Evolutionary conservation across 208 protist species (phyloP).

Genomic region (Leishmania aethiopica): DNA sequence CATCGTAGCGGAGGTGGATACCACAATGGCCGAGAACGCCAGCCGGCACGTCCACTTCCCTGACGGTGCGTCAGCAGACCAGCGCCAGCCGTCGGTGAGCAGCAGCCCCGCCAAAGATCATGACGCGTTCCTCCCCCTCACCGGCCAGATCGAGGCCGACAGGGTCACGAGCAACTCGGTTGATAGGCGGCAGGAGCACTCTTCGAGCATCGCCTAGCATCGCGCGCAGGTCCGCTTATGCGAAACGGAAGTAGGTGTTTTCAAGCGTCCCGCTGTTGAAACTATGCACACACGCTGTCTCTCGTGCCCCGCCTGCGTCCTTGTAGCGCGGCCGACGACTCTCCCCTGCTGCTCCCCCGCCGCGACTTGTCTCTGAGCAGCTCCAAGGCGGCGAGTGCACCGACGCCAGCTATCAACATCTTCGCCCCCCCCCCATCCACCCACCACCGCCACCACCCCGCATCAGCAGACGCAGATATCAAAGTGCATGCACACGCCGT

Average conservation of each 20-base stretch:
- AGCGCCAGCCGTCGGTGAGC: neutral
- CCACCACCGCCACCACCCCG: neutral
- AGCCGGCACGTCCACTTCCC: neutral
- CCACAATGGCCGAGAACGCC: neutral
- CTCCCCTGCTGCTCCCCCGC: too few species aligned
- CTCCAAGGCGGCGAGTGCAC: neutral
- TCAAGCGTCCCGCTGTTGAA: neutral
- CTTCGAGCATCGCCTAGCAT: neutral
- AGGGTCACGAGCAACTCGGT: neutral
- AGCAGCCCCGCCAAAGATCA: slow-evolving; percentile 1
- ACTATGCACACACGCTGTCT: neutral
- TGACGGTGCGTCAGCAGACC: neutral
- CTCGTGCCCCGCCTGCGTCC: neutral
- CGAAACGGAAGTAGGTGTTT: neutral
- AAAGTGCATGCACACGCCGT: neutral
- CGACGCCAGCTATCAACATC: neutral
- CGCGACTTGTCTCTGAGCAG: neutral
- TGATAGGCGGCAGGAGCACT: neutral
- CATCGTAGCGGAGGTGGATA: neutral
- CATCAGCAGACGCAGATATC: neutral
- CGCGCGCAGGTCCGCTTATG: neutral
- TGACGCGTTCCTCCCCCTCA: slow-evolving; percentile 5
- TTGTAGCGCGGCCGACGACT: neutral
- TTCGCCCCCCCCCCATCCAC: neutral
- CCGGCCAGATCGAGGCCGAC: too few species aligned